Base-by-base conservation (phyloP, 2,329 filamentous ascomycete genomes). In the Metarhizium brunneum region DNA sequence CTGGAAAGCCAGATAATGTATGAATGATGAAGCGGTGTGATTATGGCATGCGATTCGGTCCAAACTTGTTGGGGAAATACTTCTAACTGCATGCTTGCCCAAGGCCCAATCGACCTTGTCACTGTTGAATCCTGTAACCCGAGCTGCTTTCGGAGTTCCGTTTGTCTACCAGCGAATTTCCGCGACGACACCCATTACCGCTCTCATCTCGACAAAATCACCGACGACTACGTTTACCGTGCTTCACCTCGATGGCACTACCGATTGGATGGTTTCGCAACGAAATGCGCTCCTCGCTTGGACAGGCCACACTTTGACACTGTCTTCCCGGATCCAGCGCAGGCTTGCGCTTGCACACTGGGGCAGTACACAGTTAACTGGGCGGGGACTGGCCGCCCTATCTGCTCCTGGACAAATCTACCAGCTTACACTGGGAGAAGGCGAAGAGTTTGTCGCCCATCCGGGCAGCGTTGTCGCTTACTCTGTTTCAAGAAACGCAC, bases 111-210 rank as follows among this genome's bases (percentile, higher is more conserved):
- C 94, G 2, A 95, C 90, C 0, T 81, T 99, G 57, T 92, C 91
- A 48, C 72, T 96, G 53, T 83, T 97, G 55, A 87, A 91, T 58
- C 94, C 94, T 16, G 80, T 96, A 66, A 82, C 85, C 57, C 85
- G 94, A 69, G 87, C 87, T 29, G 72, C 85, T 50, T 81, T 95
- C 32, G 90, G 92, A 61, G 87, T 97, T 52, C 94, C 94, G 1
- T 99, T 99, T 72, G 80, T 99, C 58, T 97, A 97, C 74, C 92
- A 97, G 73, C 78, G 88, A 73, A 83, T 97, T 62, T 87, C 90
- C 38, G 92, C 92, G 1, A 91, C 92, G 0, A 88, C 85, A 50
- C 92, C 94, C 2, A 82, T 96, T 61, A 95, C 88, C 47, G 91
- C 91, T 36, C 76, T 99, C 60, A 87, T 99, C 63, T 88, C 89